Percentiles rank a stretch among this genome's conserved stretches.
phyloP scores from a whole-genome alignment of 148 eudicot genomes.

The Talinum fruticosum region DNA sequence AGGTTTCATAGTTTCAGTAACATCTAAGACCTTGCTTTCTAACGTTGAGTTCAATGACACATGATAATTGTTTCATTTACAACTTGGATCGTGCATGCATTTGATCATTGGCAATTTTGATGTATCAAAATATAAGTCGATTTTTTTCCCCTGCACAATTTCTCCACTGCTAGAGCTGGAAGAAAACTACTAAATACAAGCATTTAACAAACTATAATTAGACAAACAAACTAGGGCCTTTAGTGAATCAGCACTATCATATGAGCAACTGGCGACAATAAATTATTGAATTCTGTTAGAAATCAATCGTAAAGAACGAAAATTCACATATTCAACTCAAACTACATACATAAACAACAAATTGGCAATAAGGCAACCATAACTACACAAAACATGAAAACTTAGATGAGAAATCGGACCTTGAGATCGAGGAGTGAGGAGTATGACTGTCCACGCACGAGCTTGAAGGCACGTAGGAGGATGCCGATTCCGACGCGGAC shows the following conservation, averaged over 20 bases:
- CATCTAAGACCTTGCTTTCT: no score
- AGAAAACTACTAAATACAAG: neutral
- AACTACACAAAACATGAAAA: neutral
- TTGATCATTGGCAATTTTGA: no score
- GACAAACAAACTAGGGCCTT: neutral
- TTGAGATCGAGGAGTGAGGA: conserved; percentile 94
- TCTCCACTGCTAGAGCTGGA: neutral
- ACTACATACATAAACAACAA: neutral
- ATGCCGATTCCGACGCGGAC: conserved; percentile 96
- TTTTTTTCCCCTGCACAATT: neutral
- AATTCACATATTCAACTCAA: neutral
- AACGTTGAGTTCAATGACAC: no score
- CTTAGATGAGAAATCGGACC: conserved; percentile 35
- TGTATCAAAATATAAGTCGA: no score
- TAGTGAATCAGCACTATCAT: no score
- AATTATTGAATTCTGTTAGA: neutral
- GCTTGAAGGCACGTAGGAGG: conserved; percentile 88
- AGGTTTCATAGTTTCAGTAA: no score
- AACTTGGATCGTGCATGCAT: no score
- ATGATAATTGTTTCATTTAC: no score
- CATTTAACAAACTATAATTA: neutral
- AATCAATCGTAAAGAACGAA: neutral
- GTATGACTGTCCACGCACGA: conserved; percentile 75
- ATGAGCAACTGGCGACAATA: neutral
- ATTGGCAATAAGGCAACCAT: neutral